phyloP scores from a whole-genome alignment of 768 basidiomycete genomes.

The Udeniomyces megalosporus region DNA sequence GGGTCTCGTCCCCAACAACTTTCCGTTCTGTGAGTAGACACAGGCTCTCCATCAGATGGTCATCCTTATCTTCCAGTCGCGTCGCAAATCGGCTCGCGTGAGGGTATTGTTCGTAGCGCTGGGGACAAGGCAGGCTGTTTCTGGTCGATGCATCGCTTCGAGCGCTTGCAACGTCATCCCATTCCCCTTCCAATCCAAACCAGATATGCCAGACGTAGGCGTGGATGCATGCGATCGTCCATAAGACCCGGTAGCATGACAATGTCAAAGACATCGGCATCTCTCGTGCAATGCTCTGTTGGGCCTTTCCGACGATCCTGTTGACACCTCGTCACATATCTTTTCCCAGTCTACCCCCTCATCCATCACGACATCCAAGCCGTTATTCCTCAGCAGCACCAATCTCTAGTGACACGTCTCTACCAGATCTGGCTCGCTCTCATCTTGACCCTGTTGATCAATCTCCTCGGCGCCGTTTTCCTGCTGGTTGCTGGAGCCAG shows the following conservation, averaged over 20 bases:
- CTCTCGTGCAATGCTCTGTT: not conserved
- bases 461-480: constrained; percentile 78
- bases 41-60: no score
- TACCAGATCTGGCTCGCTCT: constrained; percentile 80
- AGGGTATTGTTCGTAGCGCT: no score
- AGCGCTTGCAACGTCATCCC: no score
- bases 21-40: constrained; percentile 6
- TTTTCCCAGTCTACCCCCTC: constrained; percentile 61
- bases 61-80: no score
- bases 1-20: constrained; percentile 10
- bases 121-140: no score
- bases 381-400: constrained; percentile 70
- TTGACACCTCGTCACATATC: not conserved
- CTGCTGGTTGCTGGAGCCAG: constrained; percentile 59
- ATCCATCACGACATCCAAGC: constrained; percentile 71
- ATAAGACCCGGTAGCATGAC: no score
- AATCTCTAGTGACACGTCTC: constrained; percentile 62
- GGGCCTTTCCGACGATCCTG: not conserved
- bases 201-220: no score
- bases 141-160: no score
- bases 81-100: no score
- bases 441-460: constrained; percentile 59
- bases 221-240: no score
- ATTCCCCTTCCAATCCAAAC: no score
- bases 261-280: no score